Base-by-base conservation (phyloP, 352 stramenopile species). In the Aphanomyces stellatus region DNA sequence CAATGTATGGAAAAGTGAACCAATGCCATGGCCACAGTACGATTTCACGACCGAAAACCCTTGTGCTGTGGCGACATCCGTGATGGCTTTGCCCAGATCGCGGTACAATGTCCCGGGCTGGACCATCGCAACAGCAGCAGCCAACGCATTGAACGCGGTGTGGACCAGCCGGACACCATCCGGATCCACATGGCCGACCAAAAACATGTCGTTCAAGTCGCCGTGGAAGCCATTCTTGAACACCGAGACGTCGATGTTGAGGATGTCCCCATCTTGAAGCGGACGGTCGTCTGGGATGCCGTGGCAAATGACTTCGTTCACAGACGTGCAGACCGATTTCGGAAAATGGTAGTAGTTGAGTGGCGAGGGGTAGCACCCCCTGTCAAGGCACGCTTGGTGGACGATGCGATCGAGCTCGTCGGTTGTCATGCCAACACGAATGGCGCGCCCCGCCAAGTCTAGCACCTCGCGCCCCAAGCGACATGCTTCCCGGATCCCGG, bases 141-240 rank as follows among this genome's bases (percentile, higher is more conserved):
- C 70, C n/a, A 99, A 73, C 74, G 89, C 98, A 43, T 98, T 82
- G 77, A 98, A 99, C 31, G 97, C 88, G 6, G 84, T 98, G 71
- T 98, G 81, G 0, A 99, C 93, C 4, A 99, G 74, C 0, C 76
- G 79, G 31, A 88, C 73, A 53, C 85, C 85, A 55, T 98, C 93
- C 7, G 93, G 87, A 71, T 98, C 93, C 5, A 98, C 94, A 30
- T 98, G 96, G 8, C 97, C 97, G 1, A 99, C 90, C 34, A 97
- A 76, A 74, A 98, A 99, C n/a, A 96, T 99, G 72, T 99, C 96
- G 72, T 99, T 99, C 55, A 99, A 81, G 74, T 99, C 97, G 35
- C 84, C 90, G 72, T 99, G 97, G 75, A 95, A 99, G 43, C 96
- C 97, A 70, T 99, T 81, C 65, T 98, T 92, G 82, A 97, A 99